phyloP scores from a whole-genome alignment of 2,329 filamentous ascomycete species.

The Purpureocillium takamizusanense region DNA sequence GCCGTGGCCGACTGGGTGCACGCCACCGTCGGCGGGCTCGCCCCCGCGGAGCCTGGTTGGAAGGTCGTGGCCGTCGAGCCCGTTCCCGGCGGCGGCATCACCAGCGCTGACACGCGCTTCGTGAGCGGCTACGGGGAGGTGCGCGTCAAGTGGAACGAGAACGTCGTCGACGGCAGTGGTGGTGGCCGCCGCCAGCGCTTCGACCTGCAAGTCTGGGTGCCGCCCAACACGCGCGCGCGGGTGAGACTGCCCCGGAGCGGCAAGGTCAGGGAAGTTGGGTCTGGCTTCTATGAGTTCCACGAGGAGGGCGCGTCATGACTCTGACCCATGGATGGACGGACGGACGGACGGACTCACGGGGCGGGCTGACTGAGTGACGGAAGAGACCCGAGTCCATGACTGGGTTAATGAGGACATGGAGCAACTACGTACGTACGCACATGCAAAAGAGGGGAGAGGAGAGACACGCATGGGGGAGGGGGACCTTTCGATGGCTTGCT shows the following conservation, averaged over 20 bases:
- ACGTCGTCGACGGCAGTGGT: slow-evolving; percentile 9
- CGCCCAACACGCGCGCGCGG: slow-evolving; percentile 10
- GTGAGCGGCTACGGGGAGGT: slow-evolving; percentile 23
- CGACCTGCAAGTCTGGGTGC: slow-evolving; percentile 10
- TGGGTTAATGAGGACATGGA: too few relatives aligned
- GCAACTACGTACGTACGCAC: too few relatives aligned
- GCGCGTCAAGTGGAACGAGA: slow-evolving; percentile 4
- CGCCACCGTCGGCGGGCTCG: slow-evolving; percentile 29
- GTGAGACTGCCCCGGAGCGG: slow-evolving; percentile 5
- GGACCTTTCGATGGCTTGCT: too few relatives aligned
- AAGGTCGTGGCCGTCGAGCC: slow-evolving; percentile 25
- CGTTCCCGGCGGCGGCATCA: slow-evolving; percentile 26
- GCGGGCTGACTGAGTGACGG: too few relatives aligned
- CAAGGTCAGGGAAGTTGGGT: slow-evolving; percentile 4
- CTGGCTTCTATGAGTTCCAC: slow-evolving; percentile 6
- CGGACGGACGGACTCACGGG: too few relatives aligned
- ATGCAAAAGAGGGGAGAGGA: too few relatives aligned
- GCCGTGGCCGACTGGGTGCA: slow-evolving; percentile 39
- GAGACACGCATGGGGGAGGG: too few relatives aligned
- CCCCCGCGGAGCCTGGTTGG: slow-evolving; percentile 29
- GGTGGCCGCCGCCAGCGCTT: too few relatives aligned
- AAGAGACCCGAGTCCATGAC: too few relatives aligned
- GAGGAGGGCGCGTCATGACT: not conserved
- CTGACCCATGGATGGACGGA: too few relatives aligned
- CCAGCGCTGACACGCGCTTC: slow-evolving; percentile 17